Evolutionary conservation across 1,284 basidiomycete genomes (phyloP).

Genomic region (Cryptococcus neoformans): DNA sequence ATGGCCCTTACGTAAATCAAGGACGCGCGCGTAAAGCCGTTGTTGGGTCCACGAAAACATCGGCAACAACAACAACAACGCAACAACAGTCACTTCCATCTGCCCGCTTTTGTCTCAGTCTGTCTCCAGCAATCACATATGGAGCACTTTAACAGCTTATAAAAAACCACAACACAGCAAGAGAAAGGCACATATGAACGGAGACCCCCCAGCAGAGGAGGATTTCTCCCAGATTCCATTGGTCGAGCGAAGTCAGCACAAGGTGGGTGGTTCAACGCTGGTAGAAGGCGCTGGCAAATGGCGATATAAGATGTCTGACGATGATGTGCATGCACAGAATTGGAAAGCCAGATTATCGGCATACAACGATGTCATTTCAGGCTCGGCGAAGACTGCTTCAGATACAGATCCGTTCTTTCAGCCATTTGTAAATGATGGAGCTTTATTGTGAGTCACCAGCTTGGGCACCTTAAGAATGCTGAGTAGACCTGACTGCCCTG

Average conservation of each 20-base stretch:
- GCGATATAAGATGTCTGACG: not conserved
- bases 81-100: no score
- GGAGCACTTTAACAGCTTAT: not conserved
- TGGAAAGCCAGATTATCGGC: constrained; percentile 97
- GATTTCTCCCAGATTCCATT: constrained; percentile 84
- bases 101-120: no score
- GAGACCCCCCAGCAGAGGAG: constrained; percentile 84
- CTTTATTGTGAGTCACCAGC: constrained; percentile 30
- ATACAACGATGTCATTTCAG: constrained; percentile 83
- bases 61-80: no score
- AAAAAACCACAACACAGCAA: not conserved
- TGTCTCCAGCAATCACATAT: no score
- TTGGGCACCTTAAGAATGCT: no score
- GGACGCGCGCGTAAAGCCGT: no score
- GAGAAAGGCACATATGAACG: constrained; percentile 62
- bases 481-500: not conserved
- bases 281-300: not conserved
- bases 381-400: constrained; percentile 80
- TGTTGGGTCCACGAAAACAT: no score
- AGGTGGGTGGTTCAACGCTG: constrained; percentile 49
- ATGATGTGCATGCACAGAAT: constrained; percentile 53
- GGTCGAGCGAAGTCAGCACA: constrained; percentile 79
- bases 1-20: no score
- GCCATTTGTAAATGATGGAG: constrained; percentile 64
- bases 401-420: constrained; percentile 93